Evolutionary conservation across 108 stramenopile species (phyloP), one percentile per base, ranked within the genome.

Genomic region (Chaetoceros tenuissimus): DNA sequence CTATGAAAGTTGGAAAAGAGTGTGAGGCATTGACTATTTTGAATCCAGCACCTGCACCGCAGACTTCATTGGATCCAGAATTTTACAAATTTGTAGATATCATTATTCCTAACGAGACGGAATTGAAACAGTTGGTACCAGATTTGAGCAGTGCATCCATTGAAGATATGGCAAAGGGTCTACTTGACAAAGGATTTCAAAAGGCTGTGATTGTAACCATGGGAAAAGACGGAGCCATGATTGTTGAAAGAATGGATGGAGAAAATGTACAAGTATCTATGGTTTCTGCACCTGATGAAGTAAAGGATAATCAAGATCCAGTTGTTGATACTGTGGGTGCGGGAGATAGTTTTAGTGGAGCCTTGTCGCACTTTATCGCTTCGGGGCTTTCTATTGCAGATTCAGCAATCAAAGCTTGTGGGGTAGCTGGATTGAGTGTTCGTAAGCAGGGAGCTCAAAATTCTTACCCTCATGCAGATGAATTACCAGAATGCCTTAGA

Each of bases 321-420:
- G 83, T 89, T 16, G 67, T 78, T 25, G 87, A 89, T 59, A 75
- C 91, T 28, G 81, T 89, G n/a, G 91, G 91, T 0, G 91, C 91
- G 1, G 91, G 91, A 34, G 91, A 92, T 75, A 55, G 78, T 20
- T 92, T 92, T 68, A 86, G 86, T 43, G 91, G 91, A 28, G 72
- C 91, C 8, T 63, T 92, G 23, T 61, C 84, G 5, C 66, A 81
- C 21, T 88, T 82, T 48, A 54, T 86, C 7, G 77, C 91, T 8
- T 57, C 77, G 0, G 86, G 86, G 17, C 47, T 86, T 1, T 51
- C 58, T 17, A 62, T 89, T 25, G 46, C 57, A 2, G 62, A 69
- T 17, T 82, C 82, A 23, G 80, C 81, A 3, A 64, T 52, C 34
- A 80, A 75, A 69, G 81, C 89, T 0, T 92, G 89, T 64, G 89